Percentiles rank a stretch among this genome's conserved stretches.
Conservation (phyloP, 345 rosid genomes). For the Syzygium aromaticum region DNA sequence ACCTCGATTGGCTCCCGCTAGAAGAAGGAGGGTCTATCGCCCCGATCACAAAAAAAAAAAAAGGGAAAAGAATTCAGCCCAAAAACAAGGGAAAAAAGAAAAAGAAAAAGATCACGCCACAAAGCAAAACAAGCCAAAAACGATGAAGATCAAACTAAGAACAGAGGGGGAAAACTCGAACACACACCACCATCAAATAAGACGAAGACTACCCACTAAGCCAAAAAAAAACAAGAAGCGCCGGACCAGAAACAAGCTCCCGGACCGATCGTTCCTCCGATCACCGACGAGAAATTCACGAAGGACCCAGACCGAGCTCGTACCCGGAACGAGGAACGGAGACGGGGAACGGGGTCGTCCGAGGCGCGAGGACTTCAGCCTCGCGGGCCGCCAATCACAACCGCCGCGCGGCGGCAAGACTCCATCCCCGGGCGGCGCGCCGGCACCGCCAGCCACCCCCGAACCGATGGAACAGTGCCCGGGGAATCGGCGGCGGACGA, state of each 20-base stretch:
- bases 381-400: background rate
- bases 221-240: background rate
- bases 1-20: background rate
- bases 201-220: background rate
- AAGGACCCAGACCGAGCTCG: background rate
- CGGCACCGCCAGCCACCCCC: background rate
- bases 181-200: background rate
- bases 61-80: background rate
- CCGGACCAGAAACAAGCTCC: background rate
- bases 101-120: background rate
- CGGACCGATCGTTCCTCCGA: background rate
- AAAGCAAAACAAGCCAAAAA: background rate
- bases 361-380: background rate
- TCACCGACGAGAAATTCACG: background rate
- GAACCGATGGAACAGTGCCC: background rate
- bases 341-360: background rate
- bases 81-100: background rate
- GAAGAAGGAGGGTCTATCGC: background rate
- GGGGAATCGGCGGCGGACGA: background rate
- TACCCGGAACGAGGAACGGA: background rate
- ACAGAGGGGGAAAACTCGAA: background rate
- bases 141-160: background rate
- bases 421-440: background rate
- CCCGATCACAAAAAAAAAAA: background rate
- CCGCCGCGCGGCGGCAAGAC: background rate